Conservation (phyloP, 1,139 yeast species). For the Sugiyamaella japonica region DNA sequence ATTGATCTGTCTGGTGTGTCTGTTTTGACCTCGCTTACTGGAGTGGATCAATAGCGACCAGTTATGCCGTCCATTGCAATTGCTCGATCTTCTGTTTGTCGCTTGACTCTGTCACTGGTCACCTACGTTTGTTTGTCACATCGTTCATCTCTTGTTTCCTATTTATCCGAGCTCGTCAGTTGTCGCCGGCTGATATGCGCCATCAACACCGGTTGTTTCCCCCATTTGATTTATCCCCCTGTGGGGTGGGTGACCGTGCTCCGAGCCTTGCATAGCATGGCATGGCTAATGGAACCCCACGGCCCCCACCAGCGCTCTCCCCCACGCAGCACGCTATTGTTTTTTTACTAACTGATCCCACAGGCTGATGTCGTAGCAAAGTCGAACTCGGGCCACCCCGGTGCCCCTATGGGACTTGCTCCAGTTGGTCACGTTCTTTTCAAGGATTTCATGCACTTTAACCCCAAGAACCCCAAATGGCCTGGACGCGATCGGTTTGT, state of each 20-base stretch:
- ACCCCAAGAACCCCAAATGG: conserved; percentile 92
- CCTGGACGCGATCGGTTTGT: conserved; percentile 94
- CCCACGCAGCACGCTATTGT: neutral
- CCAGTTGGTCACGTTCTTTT: conserved; percentile 79
- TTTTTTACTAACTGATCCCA: conserved; percentile 4
- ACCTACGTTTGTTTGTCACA: too few species aligned
- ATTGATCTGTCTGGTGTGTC: too few species aligned
- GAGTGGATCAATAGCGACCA: neutral
- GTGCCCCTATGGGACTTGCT: conserved; percentile 98
- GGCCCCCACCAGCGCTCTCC: conserved; percentile 1
- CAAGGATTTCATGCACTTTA: conserved; percentile 73
- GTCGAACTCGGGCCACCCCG: conserved; percentile 99
- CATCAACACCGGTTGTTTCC: too few species aligned
- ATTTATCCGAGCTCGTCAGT: too few species aligned
- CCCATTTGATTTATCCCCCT: too few species aligned
- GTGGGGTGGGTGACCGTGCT: neutral
- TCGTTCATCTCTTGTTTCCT: too few species aligned
- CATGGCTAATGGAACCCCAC: conserved; percentile 1
- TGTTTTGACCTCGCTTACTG: too few species aligned
- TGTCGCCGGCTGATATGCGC: too few species aligned
- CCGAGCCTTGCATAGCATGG: neutral
- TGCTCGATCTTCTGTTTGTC: too few species aligned
- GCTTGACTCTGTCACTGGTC: too few species aligned
- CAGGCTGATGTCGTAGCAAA: conserved; percentile 74
- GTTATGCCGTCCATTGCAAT: too few species aligned